These are phyloP conservation scores for Colletotrichum sp. DNA, from an alignment of 2,329 filamentous ascomycete genomes.

Conservation along the genomic window DNA sequence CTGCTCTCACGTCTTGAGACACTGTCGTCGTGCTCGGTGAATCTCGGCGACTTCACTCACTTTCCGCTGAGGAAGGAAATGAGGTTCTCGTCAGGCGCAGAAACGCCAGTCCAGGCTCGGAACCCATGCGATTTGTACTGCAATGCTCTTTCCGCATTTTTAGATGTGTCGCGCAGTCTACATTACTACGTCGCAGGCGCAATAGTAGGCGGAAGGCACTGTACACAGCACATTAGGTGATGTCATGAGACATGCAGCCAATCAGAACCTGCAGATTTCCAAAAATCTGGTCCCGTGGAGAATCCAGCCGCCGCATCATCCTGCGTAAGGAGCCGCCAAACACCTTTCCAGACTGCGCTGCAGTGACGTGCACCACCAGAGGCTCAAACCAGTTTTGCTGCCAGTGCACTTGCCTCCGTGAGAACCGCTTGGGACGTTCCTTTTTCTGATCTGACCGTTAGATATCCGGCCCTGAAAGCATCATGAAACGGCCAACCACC, in stretches of 20 bases:
- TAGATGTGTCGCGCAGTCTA: neutral
- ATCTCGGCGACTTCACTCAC: neutral
- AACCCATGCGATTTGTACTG: neutral
- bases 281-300: neutral
- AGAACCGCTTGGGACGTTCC: neutral
- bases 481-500: constrained; percentile 15
- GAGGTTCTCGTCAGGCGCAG: neutral
- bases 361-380: neutral
- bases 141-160: neutral
- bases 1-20: neutral
- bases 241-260: constrained; percentile 4
- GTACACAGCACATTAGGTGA: neutral
- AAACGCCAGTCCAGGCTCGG: neutral
- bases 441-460: neutral
- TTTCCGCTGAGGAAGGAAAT: neutral
- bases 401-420: neutral
- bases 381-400: neutral
- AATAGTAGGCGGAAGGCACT: neutral
- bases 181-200: neutral
- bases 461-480: neutral
- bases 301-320: neutral
- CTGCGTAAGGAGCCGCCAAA: neutral
- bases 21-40: neutral
- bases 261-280: neutral
- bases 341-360: neutral